Percentiles rank a stretch among this genome's conserved stretches.
Conservation (phyloP, 2,329 filamentous ascomycete species). For the Ascochyta lentis region DNA sequence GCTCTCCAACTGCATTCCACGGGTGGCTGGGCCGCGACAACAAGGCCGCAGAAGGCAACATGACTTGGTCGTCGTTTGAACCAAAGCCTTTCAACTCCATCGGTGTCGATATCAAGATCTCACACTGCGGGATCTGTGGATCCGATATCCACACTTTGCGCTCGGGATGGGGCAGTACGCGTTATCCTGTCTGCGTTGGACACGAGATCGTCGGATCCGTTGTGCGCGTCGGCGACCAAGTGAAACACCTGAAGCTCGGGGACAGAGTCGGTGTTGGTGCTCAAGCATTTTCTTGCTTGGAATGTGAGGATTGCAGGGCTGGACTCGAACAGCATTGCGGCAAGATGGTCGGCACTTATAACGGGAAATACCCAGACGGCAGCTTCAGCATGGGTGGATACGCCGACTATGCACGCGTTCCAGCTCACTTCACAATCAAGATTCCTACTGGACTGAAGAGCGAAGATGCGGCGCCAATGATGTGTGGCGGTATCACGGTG, state of each 20-base stretch:
- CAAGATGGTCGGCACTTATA: conserved; percentile 65
- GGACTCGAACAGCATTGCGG: conserved; percentile 55
- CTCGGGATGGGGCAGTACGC: conserved; percentile 54
- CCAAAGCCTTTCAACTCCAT: conserved; percentile 49
- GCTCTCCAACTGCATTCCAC: conserved; percentile 57
- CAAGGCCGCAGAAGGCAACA: conserved; percentile 59
- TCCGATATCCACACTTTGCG: conserved; percentile 49
- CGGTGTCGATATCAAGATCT: conserved; percentile 46
- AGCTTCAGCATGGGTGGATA: conserved; percentile 71
- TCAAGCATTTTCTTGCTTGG: conserved; percentile 57
- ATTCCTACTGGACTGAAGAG: conserved; percentile 60
- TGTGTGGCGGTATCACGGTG: conserved; percentile 79
- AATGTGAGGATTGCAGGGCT: conserved; percentile 61
- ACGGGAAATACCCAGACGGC: conserved; percentile 61
- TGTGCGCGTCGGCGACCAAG: conserved; percentile 43
- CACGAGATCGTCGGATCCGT: conserved; percentile 53
- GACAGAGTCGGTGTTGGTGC: conserved; percentile 64
- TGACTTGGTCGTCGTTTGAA: conserved; percentile 60
- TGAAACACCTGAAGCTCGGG: conserved; percentile 62
- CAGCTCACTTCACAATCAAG: conserved; percentile 64
- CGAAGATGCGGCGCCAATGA: conserved; percentile 69
- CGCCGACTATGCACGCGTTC: conserved; percentile 61
- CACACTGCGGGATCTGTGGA: conserved; percentile 46
- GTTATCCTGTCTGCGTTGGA: conserved; percentile 52
- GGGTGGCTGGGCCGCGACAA: conserved; percentile 64